Evolutionary conservation across 2,329 filamentous ascomycete genomes (phyloP), one percentile per base, ranked within the genome.

Genomic region (Diplocarpon mali): DNA sequence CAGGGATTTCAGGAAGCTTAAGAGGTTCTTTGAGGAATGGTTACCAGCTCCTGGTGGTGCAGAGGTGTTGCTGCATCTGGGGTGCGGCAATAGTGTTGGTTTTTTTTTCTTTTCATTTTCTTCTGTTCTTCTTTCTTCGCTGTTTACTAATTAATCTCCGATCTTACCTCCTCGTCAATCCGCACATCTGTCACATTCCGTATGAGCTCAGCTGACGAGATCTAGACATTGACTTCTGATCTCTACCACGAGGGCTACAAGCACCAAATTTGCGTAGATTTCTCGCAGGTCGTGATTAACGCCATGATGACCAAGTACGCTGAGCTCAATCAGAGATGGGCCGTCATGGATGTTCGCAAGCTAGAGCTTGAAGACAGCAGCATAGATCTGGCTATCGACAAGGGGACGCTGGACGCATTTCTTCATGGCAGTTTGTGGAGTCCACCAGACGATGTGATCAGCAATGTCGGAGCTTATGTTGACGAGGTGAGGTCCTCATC

Each of bases 301-400:
- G 56, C 66, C n/a, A 79, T 79, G 75, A 60, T 58, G 2, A 53
- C 60, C 1, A 63, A 67, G 13, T 67, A 74, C 47, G 54, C 54
- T 0, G 45, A 57, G 4, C 53, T 66, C 4, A 45, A 59, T 4
- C 51, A 47, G 3, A 15, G 14, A 30, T 79, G 74, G 74, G 50
- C 55, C 20, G 58, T 64, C 30, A 66, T 65, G 48, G 75, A 79
- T 53, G 67, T 78, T 2, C 68, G 74, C 6, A 51, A 70, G 30
- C 69, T 79, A 65, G 53, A 58, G 8, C 52, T 75, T 0, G 53
- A 60, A 0, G 58, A 64, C 28, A 53, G 47, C 1, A 68, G 66
- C 1, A 56, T 80, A 32, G 70, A 75, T 52, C 65, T 78, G 5
- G 73, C 73, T 10, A 75, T 80, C 50, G 72, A 76, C 51, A 77